Evolutionary conservation across 1,139 yeast genomes (phyloP).

Genomic region (Magnusiomyces suaveolens): DNA sequence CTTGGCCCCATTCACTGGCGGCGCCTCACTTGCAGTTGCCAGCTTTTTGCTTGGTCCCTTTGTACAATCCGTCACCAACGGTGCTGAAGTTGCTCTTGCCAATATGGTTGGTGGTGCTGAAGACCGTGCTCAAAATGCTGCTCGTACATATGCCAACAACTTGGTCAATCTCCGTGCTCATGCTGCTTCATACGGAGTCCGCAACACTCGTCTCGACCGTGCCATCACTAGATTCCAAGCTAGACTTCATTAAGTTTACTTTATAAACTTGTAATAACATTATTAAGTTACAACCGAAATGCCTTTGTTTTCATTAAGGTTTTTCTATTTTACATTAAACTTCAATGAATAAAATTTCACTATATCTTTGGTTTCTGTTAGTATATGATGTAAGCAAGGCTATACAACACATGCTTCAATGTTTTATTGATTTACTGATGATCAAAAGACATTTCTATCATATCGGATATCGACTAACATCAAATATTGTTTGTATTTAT

Average conservation of each 20-base stretch:
- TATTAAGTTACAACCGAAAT: not conserved
- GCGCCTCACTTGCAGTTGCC: conserved; percentile 19
- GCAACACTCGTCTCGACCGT: not conserved
- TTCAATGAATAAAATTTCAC: not conserved
- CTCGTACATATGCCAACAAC: not conserved
- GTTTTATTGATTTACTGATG: too few relatives aligned
- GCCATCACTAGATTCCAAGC: not conserved
- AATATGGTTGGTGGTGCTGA: conserved; percentile 20
- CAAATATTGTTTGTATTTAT: too few relatives aligned
- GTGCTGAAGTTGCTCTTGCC: conserved; percentile 22
- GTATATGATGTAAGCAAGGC: too few relatives aligned
- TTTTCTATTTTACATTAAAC: not conserved
- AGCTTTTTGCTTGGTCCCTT: conserved; percentile 20
- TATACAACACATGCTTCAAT: not conserved
- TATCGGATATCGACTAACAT: too few relatives aligned
- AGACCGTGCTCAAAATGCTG: conserved; percentile 13
- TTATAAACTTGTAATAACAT: not conserved
- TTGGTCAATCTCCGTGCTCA: conserved; percentile 1
- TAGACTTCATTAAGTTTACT: not conserved
- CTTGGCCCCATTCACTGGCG: conserved; percentile 21
- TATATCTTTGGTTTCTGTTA: not conserved
- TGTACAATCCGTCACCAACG: conserved; percentile 23
- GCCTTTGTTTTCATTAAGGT: too few relatives aligned
- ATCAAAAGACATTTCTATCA: too few relatives aligned
- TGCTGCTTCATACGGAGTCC: not conserved